A percentile compares a stretch with the other conserved stretches of the same genome.
Evolutionary conservation across 202 grass and related monocot genomes (phyloP).

Genomic region (Brachypodium distachyon): DNA sequence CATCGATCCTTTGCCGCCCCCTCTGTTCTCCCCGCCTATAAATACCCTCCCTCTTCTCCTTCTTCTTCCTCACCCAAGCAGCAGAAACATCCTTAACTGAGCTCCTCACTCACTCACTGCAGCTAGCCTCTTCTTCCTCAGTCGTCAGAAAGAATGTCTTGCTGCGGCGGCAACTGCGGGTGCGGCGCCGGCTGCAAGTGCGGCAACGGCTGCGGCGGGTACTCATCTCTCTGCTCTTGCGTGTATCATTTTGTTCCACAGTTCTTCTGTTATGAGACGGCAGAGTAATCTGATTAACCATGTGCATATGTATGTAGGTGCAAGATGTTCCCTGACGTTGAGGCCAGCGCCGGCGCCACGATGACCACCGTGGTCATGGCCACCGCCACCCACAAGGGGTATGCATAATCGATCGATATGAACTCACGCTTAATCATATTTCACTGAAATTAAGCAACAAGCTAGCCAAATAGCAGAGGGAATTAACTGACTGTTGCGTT

Average conservation of each 20-base stretch:
- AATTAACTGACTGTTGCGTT: not conserved
- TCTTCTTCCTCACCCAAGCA: not conserved
- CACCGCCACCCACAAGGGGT: conserved; percentile 49
- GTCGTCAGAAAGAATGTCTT: conserved; percentile 46
- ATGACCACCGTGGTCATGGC: conserved; percentile 36
- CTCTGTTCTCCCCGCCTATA: conserved; percentile 15
- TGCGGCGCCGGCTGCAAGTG: conserved; percentile 61
- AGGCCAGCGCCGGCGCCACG: conserved; percentile 31
- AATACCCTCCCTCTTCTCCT: not conserved
- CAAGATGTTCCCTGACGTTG: conserved; percentile 54
- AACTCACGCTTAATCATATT: no score
- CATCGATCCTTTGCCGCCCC: conserved; percentile 41
- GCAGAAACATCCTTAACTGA: not conserved
- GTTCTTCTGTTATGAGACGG: no score
- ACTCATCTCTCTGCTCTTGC: not conserved
- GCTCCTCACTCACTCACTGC: not conserved
- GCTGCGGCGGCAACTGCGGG: conserved; percentile 64
- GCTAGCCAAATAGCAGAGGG: no score
- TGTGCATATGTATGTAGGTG: conserved; percentile 21
- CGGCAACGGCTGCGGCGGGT: conserved; percentile 58
- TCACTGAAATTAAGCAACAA: no score
- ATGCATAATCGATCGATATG: not conserved
- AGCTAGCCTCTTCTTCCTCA: not conserved
- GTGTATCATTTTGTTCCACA: no score
- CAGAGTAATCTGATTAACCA: no score